Base-by-base conservation (phyloP, 2,329 filamentous ascomycete genomes). In the Calycina marina region DNA sequence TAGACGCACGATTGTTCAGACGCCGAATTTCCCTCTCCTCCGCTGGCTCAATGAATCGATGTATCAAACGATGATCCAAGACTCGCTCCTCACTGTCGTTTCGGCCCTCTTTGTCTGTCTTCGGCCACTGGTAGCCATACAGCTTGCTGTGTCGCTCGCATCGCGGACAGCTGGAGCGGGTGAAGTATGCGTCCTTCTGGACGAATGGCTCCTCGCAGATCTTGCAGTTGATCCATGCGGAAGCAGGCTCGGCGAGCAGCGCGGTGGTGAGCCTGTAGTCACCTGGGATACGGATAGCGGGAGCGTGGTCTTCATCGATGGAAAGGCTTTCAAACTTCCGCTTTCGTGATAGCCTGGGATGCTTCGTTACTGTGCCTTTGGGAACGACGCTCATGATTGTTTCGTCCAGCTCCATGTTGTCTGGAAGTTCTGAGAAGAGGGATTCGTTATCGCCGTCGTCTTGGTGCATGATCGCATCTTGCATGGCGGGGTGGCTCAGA, bases 61-160 rank as follows among this genome's bases (percentile, higher is more conserved):
- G 81, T 3, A 96, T 69, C 0, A 68, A 76, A n/a, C 88, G 67
- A 50, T 94, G 86, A 51, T 96, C 88, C 38, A 90, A 64, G 1
- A 55, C 41, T 6, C 73, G 59, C 50, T 76, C 68, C 43, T 78
- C 73, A 36, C 70, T 75, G 51, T 96, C 90, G 13, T 69, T 56
- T 11, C 72, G 72, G 1, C 82, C 82, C 15, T 78, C 73, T 40
- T 67, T 78, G 38, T 93, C 80, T 0, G 90, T 96, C 61, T 98
- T 94, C 4, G 90, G 90, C 90, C 90, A 98, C 36, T 79, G 66
- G 50, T 81, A 94, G 0, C 92, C 92, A 52, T 96, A 98, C 1
- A 98, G 61, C 59, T 93, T 96, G 11, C 82, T 92, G 51, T 98
- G 90, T 0, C 90, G 72, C 58, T 98, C 90, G 55, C 90, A 98